Evolutionary conservation across 768 basidiomycete species (phyloP).

Genomic region (Artomyces pyxidatus): DNA sequence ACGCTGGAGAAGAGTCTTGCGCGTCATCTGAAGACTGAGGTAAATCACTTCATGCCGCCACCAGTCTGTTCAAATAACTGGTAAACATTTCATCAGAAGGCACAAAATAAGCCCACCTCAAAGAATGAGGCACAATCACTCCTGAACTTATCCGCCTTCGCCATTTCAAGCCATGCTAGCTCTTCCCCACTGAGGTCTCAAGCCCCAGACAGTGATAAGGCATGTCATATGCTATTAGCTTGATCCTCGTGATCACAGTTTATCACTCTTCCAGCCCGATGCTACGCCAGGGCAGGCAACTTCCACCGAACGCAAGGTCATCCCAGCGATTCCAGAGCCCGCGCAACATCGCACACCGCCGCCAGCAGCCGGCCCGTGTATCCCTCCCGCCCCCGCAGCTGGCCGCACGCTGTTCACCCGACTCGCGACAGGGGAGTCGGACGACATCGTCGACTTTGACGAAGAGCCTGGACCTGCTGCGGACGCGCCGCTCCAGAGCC

Average conservation of each 20-base stretch:
- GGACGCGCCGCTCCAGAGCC: not conserved
- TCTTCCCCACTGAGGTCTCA: constrained; percentile 12
- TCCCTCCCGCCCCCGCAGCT: not conserved
- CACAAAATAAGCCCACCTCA: constrained; percentile 11
- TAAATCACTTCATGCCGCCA: not conserved
- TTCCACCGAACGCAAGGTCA: not conserved
- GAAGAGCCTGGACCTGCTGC: not conserved
- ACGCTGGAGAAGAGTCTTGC: constrained; percentile 23
- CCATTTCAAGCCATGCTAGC: constrained; percentile 20
- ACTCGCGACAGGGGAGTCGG: not conserved
- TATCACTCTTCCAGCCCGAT: not conserved
- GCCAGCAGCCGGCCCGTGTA: not conserved
- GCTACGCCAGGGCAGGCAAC: not conserved
- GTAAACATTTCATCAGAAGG: constrained; percentile 2
- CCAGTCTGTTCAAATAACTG: not conserved
- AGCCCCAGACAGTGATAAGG: constrained; percentile 17
- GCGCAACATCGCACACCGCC: not conserved
- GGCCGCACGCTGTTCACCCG: not conserved
- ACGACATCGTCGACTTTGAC: not conserved
- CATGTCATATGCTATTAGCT: constrained; percentile 11
- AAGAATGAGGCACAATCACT: constrained; percentile 19
- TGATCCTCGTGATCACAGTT: not conserved
- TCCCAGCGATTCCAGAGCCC: not conserved
- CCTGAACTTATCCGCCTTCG: constrained; percentile 23
- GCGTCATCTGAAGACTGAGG: constrained; percentile 23